Conservation (phyloP, 2,329 filamentous ascomycete genomes). For the Chrysoporthe cubensis region DNA sequence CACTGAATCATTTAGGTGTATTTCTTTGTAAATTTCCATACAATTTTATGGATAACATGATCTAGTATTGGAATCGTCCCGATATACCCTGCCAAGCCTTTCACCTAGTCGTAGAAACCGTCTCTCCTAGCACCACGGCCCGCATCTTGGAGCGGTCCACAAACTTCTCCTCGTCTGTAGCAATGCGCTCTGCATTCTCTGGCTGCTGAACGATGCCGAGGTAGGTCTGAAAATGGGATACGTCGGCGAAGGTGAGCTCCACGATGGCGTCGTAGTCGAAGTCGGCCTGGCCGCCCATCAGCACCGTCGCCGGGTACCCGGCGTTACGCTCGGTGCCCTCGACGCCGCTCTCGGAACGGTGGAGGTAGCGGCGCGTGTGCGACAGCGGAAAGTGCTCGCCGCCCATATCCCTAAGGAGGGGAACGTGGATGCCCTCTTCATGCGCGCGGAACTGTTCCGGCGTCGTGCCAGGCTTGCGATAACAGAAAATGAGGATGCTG, state of each 20-base stretch:
- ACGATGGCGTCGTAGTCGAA: conserved; percentile 33
- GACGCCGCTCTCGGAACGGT: conserved; percentile 8
- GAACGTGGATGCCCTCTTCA: conserved; percentile 34
- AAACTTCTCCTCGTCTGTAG: conserved; percentile 24
- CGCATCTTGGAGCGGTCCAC: conserved; percentile 22
- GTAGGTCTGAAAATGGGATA: conserved; percentile 32
- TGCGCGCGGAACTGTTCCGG: conserved; percentile 33
- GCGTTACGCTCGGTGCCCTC: conserved; percentile 23
- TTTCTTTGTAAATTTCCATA: neutral
- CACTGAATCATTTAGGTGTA: neutral
- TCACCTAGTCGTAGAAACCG: neutral
- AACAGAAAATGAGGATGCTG: conserved; percentile 28
- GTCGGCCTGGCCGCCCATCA: conserved; percentile 30
- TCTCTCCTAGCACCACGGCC: conserved; percentile 8
- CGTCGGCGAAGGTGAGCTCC: conserved; percentile 31
- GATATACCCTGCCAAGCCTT: neutral
- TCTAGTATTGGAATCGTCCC: too few species aligned
- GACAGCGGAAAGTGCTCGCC: conserved; percentile 33
- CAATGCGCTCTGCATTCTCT: conserved; percentile 32
- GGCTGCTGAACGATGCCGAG: conserved; percentile 29
- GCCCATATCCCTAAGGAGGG: conserved; percentile 32
- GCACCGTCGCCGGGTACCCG: conserved; percentile 26
- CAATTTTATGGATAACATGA: neutral
- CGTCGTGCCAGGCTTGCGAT: conserved; percentile 31
- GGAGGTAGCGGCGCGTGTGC: conserved; percentile 32